Evolutionary conservation across 1,284 basidiomycete genomes (phyloP), one percentile per base, ranked within the genome.

Genomic region (Cerrena zonata): DNA sequence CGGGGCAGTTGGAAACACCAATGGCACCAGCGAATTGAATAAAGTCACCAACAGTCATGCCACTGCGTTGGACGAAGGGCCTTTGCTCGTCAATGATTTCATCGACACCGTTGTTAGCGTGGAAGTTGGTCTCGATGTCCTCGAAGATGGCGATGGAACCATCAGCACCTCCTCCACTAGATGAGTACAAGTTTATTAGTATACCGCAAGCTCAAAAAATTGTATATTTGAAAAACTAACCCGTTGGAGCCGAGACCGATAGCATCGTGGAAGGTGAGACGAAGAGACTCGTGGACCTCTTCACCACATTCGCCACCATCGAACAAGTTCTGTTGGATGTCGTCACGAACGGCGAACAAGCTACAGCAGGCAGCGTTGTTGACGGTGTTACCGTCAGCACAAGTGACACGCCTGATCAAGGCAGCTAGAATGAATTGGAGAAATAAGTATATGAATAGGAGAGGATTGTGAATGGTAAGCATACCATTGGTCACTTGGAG

Each of bases 211-310:
- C 15, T 7, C 7, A 34, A 15, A 34, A n/a, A n/a, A n/a, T n/a
- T n/a, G n/a, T 45, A 39, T 21, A 43, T 18, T 22, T 24, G 22
- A 22, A 15, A 5, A 30, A 47, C 36, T 22, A 40, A 47, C 51
- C 53, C 56, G 45, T 3, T 10, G 37, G 18, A 26, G 7, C 44
- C 60, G 41, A 56, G 70, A 3, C 69, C 72, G 47, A 73, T 72
- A 36, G 69, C 72, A 49, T 75, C 73, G 58, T 75, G 73, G 65
- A 76, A 75, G 19, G 72, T 68, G 52, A 75, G 53, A 23, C 74
- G 69, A 30, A 75, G 57, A 13, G 71, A 65, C 51, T 73, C 71
- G 55, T 72, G 74, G 23, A 69, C 71, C 47, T 72, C 69, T 62
- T 74, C 70, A 46, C 69, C 70, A 52, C 74, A 75, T 52, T 70